Base-by-base conservation (phyloP, 306 rosid species). In the Alnus rubra region DNA sequence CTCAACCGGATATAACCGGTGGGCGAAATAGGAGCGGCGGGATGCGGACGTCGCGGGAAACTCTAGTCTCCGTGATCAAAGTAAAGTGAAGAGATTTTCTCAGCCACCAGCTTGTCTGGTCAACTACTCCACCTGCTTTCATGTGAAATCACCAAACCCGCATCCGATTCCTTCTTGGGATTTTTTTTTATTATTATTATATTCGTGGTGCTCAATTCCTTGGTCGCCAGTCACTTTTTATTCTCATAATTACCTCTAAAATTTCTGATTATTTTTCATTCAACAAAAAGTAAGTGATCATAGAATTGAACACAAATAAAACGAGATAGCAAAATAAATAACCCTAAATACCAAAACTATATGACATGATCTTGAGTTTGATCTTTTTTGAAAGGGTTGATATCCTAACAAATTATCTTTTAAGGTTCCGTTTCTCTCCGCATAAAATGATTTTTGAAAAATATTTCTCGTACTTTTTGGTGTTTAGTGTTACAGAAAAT, bases 41-140 rank as follows among this genome's bases (percentile, higher is more conserved):
- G 63, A 44, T 79, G 85, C 86, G 87, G 78, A 83, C 85, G 85
- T 88, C 80, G 80, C 80, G 86, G 86, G 72, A 35, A 39, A 10
- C 51, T 9, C 13, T 3, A 51, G 28, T 7, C 45, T 16, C 47
- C 54, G 74, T 53, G 59, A 64, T 58, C 31, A 48, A n/a, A 71
- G 70, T 13, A 67, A 67, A 4, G 6, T 5, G 74, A 33, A 19
- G 35, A 15, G 35, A 10, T 13, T 54, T 69, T 7, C 28, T 73
- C 6, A n/a, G 69, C 42, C 74, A 74, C 78, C 53, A n/a, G 56
- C 47, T 73, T 64, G 16, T 37, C 44, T 6, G 83, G 85, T 85
- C 79, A 85, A 76, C 89, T 11, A 84, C 89, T 80, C 77, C 15
- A 42, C 83, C 80, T 56, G 10, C 74, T 4, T 42, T 63, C 84